Percentiles rank a stretch among this genome's conserved stretches.
Conservation (phyloP, 768 basidiomycete species). For the Leccinum uliginosum region DNA sequence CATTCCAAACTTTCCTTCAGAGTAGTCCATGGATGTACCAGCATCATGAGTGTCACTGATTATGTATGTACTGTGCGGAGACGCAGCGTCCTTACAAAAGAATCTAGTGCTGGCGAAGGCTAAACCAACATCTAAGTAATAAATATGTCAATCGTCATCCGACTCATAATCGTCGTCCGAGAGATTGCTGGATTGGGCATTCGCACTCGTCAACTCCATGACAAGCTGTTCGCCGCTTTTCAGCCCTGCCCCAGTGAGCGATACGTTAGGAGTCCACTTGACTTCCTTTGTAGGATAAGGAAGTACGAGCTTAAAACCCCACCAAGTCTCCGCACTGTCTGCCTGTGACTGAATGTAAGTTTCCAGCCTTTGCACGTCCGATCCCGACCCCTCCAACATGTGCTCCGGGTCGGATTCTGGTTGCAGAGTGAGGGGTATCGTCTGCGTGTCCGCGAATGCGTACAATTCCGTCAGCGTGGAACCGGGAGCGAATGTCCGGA, state of each 20-base stretch:
- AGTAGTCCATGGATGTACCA: background rate
- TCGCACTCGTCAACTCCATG: conserved; percentile 41
- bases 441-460: conserved; percentile 63
- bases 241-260: conserved; percentile 44
- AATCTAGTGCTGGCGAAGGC: background rate
- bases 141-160: conserved; percentile 36
- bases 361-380: conserved; percentile 36
- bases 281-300: conserved; percentile 71
- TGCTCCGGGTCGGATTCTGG: conserved; percentile 39
- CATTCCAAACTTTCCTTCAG: background rate
- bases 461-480: conserved; percentile 64
- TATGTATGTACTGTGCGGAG: background rate
- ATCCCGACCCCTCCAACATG: conserved; percentile 35
- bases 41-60: background rate
- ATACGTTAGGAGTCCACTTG: conserved; percentile 39
- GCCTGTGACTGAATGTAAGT: conserved; percentile 29
- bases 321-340: conserved; percentile 44
- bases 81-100: background rate
- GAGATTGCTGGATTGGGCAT: conserved; percentile 18
- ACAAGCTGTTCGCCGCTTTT: conserved; percentile 62
- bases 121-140: background rate
- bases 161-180: conserved; percentile 57
- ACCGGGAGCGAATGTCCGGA: conserved; percentile 48
- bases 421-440: conserved; percentile 40
- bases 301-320: conserved; percentile 66